Base-by-base conservation (phyloP, 768 basidiomycete species). In the Suillus ampliporus region DNA sequence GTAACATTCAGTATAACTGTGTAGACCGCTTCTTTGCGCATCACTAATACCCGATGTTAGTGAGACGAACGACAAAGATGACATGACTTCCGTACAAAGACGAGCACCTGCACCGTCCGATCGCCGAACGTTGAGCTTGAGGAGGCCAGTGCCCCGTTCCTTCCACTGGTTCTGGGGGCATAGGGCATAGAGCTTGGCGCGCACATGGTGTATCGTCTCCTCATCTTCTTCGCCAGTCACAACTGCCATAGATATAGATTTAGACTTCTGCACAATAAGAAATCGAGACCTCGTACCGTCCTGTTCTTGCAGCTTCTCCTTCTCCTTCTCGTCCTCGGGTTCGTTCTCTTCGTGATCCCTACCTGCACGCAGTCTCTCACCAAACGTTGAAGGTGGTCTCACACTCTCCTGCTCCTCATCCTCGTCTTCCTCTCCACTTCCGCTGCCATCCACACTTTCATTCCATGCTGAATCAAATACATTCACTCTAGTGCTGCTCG, bases 1-100 rank as follows among this genome's bases (percentile, higher is more conserved):
- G 88, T 85, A 54, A 88, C 84, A 68, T 94, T 94, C 48, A 94
- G 79, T 61, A 94, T 70, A 58, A 93, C 74, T 2, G 89, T 82
- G 71, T 87, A 89, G 21, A 93, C 91, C 0, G 91, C 92, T 68
- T 94, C 92, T 73, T 92, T 93, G 64, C 92, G 84, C 91, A 94
- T 92, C 21, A 94, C 92, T 93, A 67, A 28, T 57, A 14, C 17
- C 57, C 54, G 54, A 35, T 41, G 34, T 73, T 48, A 70, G 64
- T 44, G 58, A 21, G 50, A 54, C 19, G 35, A 63, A 52, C 13
- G 15, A 13, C 14, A 10, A 51, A 38, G 57, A 21, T 21, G 41
- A 34, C 62, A 58, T 54, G 48, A 65, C 64, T 43, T 60, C 75
- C 82, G 46, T 72, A 91, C 91, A 81, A 54, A 93, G 77, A 48